Conservation (phyloP, 495 filamentous ascomycete genomes). For the Penicillium robsamsonii region DNA sequence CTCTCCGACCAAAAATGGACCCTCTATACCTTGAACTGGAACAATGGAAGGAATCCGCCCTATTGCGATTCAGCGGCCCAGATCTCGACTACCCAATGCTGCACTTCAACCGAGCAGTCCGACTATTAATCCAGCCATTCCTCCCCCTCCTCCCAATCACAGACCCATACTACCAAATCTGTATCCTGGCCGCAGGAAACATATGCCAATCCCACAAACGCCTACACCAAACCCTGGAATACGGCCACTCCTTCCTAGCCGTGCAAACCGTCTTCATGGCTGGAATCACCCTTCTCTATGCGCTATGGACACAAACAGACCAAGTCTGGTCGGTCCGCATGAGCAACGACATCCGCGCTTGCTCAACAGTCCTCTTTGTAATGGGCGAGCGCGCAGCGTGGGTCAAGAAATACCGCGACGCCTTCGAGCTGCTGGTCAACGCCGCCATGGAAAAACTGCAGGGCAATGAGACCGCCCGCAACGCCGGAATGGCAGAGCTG, state of each 20-base stretch:
- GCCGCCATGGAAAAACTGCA: constrained; percentile 55
- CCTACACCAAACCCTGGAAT: constrained; percentile 51
- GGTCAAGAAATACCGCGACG: constrained; percentile 55
- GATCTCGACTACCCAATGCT: constrained; percentile 51
- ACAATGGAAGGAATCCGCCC: constrained; percentile 49
- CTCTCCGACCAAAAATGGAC: constrained; percentile 49
- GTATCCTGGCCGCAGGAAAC: constrained; percentile 49
- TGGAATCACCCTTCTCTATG: constrained; percentile 52
- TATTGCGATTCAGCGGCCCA: constrained; percentile 36
- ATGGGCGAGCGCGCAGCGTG: constrained; percentile 53
- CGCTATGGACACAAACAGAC: constrained; percentile 46
- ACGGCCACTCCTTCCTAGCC: constrained; percentile 55
- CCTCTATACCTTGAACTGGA: constrained; percentile 49
- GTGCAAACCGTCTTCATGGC: constrained; percentile 57
- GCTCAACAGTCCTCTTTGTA: constrained; percentile 53
- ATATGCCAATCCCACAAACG: constrained; percentile 56
- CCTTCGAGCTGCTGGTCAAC: constrained; percentile 53
- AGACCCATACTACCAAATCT: constrained; percentile 52
- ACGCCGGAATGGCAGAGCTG: constrained; percentile 41
- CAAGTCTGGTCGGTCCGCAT: constrained; percentile 52
- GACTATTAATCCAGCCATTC: constrained; percentile 53
- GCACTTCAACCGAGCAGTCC: constrained; percentile 52
- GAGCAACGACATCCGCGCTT: constrained; percentile 55
- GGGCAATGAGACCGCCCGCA: constrained; percentile 37
- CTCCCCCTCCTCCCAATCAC: constrained; percentile 47